Conservation (phyloP, 2,329 filamentous ascomycete species). For the Graphilbum fragrans region DNA sequence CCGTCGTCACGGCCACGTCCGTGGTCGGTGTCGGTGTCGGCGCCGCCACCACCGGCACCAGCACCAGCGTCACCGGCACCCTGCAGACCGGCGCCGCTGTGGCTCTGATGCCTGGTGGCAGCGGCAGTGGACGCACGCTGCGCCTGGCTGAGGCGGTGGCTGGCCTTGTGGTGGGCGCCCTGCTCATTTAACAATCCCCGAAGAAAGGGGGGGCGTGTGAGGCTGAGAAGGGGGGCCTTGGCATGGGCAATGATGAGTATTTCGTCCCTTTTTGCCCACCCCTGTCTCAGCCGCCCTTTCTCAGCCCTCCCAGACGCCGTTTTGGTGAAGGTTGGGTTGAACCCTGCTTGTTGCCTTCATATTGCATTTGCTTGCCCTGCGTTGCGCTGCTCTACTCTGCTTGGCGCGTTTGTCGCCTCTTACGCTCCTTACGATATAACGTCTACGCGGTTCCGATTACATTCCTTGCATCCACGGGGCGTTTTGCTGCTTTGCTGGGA, state of each 20-base stretch:
- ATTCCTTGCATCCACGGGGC: slow-evolving; percentile 11
- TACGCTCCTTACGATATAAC: not conserved
- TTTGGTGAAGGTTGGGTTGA: too few relatives aligned
- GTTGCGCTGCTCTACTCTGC: not conserved
- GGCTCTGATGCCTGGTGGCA: not conserved
- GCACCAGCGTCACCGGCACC: slow-evolving; percentile 19
- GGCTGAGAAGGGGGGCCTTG: not conserved
- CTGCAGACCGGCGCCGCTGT: slow-evolving; percentile 18
- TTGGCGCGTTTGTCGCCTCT: not conserved
- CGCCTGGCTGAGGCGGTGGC: slow-evolving; percentile 9
- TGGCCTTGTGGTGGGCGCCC: slow-evolving; percentile 8
- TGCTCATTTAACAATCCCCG: slow-evolving; percentile 9
- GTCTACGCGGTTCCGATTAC: slow-evolving; percentile 1
- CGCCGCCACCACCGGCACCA: slow-evolving; percentile 14
- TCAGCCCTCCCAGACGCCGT: too few relatives aligned
- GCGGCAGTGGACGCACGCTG: slow-evolving; percentile 2
- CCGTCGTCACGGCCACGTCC: slow-evolving; percentile 35
- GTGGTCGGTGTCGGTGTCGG: slow-evolving; percentile 30
- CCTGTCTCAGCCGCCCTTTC: not conserved
- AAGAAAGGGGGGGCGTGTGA: not conserved
- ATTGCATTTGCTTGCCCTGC: not conserved
- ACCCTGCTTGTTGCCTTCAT: too few relatives aligned
- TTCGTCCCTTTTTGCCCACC: not conserved
- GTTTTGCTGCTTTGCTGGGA: too few relatives aligned
- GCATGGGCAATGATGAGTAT: too few relatives aligned